Conservation (phyloP, 192 early-diverging fungal genomes). For the Gorgonomyces haynaldii region DNA sequence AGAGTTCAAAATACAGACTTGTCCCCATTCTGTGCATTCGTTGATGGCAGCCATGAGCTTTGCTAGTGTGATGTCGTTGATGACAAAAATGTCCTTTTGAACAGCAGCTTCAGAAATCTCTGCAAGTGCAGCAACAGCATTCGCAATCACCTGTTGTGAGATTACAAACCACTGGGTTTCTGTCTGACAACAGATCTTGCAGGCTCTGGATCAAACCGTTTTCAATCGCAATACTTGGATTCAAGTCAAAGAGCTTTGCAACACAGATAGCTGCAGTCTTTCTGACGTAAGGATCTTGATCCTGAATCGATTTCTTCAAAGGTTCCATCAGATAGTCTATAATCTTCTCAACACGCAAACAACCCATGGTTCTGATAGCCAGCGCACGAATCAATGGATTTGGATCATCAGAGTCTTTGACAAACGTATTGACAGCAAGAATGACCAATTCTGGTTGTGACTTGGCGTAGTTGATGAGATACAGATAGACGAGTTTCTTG, state of each 20-base stretch:
- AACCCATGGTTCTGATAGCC: slow-evolving; percentile 97
- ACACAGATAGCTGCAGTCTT: slow-evolving; percentile 96
- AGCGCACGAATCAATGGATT: slow-evolving; percentile 94
- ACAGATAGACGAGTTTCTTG: slow-evolving; percentile 97
- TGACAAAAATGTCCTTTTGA: slow-evolving; percentile 56
- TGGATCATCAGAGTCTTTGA: slow-evolving; percentile 87
- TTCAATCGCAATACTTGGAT: slow-evolving; percentile 73
- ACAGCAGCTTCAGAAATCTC: slow-evolving; percentile 77
- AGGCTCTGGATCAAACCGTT: slow-evolving; percentile 81
- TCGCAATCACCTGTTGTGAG: slow-evolving; percentile 65
- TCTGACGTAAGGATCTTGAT: slow-evolving; percentile 93
- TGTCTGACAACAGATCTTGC: slow-evolving; percentile 82
- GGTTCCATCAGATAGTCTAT: slow-evolving; percentile 88
- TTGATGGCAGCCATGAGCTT: slow-evolving; percentile 90
- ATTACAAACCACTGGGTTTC: slow-evolving; percentile 78
- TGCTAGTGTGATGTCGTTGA: slow-evolving; percentile 57
- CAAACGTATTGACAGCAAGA: slow-evolving; percentile 93
- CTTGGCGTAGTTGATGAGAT: slow-evolving; percentile 96
- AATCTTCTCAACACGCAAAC: slow-evolving; percentile 88
- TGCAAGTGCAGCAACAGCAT: slow-evolving; percentile 80
- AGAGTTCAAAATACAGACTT: slow-evolving; percentile 73
- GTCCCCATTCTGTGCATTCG: slow-evolving; percentile 98
- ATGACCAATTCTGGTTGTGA: slow-evolving; percentile 94
- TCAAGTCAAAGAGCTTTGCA: slow-evolving; percentile 89
- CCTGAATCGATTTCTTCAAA: slow-evolving; percentile 75